Base-by-base conservation (phyloP, 352 stramenopile genomes). In the Aphanomyces stellatus region DNA sequence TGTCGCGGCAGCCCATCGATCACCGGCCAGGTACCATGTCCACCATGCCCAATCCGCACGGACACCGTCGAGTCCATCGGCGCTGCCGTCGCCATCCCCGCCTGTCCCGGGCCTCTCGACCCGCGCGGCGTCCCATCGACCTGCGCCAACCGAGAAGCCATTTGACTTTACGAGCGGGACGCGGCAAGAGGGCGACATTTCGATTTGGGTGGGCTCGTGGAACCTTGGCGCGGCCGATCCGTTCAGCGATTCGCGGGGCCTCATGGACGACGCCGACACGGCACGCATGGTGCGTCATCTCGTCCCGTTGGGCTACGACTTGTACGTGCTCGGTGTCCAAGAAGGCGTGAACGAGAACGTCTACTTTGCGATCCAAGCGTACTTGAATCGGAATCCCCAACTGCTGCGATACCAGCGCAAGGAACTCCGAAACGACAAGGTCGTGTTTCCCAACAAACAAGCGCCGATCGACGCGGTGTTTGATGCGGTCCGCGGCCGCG, bases 281-380 rank as follows among this genome's bases (percentile, higher is more conserved):
- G 79, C 79, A 0, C 66, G 71, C 5, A 90, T 90, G 82, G 69
- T 96, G n/a, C 72, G 82, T 61, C 74, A 87, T 40, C 87, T 93
- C 42, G 51, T 93, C 10, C 87, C 87, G 1, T 77, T 87, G 27
- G 87, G 82, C 1, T 96, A 93, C 62, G 79, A 94, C 25, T 42
- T 96, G n/a, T 96, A 96, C 69, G 78, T 93, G 25, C 72, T 96
- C 6, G 85, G 85, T 30, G 70, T 95, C 15, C 87, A 96, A 61
- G 87, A 96, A 65, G 83, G 82, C n/a, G 79, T 92, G 25, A 90
- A 80, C 5, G 86, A 96, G 71, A 87, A 87, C 64, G 74, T 91
- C 17, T 94, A 93, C 72, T 82, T 92, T 72, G 81, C 82, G 13
- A 75, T 94, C 22, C 81, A 79, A 48, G 79, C 79, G 64, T 90